Conservation (phyloP, 495 filamentous ascomycete genomes). For the Ascobolus immersus region DNA sequence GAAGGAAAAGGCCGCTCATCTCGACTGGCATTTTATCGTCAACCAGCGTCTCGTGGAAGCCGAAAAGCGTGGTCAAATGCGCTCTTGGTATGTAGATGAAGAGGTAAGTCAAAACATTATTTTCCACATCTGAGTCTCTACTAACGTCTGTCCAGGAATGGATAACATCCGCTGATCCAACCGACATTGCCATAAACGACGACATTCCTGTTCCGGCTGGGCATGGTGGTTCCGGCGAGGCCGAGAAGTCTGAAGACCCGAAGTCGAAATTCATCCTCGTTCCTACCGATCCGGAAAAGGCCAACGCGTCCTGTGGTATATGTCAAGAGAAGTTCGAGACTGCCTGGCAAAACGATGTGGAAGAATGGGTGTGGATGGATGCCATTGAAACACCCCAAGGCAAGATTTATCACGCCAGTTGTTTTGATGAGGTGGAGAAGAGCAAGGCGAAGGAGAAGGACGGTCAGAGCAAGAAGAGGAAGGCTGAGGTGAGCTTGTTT, state of each 20-base stretch:
- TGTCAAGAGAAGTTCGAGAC: constrained; percentile 88
- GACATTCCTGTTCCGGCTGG: constrained; percentile 7
- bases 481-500: constrained; percentile 17
- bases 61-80: constrained; percentile 54
- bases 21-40: constrained; percentile 94
- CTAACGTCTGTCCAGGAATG: constrained; percentile 33
- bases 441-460: constrained; percentile 20
- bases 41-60: constrained; percentile 70
- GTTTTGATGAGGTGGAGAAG: constrained; percentile 59
- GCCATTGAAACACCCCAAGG: constrained; percentile 42
- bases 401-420: constrained; percentile 71
- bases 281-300: constrained; percentile 45
- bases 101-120: constrained; percentile 30
- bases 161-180: constrained; percentile 55
- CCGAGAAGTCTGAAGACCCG: too few relatives aligned
- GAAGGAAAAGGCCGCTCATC: constrained; percentile 65
- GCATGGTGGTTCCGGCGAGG: background rate
- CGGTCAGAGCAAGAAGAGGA: constrained; percentile 9
- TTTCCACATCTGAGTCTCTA: background rate
- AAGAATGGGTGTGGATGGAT: constrained; percentile 96
- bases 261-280: constrained; percentile 55
- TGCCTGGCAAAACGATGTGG: constrained; percentile 64
- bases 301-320: constrained; percentile 58
- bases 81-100: constrained; percentile 85
- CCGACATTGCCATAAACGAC: constrained; percentile 23